Evolutionary conservation across 352 stramenopile species (phyloP), one percentile per base, ranked within the genome.

Genomic region (Globisporangium middletonii): DNA sequence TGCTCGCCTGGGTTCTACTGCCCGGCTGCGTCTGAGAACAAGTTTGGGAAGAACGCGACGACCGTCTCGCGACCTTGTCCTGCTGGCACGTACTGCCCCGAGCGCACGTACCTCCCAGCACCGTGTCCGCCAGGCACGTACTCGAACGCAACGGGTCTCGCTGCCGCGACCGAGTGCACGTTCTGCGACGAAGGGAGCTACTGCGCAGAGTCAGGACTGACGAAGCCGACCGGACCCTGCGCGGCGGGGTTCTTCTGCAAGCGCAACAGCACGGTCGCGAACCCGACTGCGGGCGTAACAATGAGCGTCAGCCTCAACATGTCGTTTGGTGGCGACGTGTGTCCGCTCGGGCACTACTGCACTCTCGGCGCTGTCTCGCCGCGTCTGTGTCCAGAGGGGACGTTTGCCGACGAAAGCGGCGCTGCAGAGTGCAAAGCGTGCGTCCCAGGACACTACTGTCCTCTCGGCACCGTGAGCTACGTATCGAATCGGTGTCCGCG

Each of bases 1-100:
- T 96, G 87, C 42, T 55, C 60, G 4, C 46, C 65, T 23, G 86
- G 86, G 3, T 86, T 50, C 23, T 93, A 74, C 57, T 96, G 81
- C 27, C 75, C 64, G 4, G 50, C 63, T 35, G 48, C 70, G 13
- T 75, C 78, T 0, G 65, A 79, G 51, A 73, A 65, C 52, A 54
- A 59, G 1, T 85, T 79, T 47, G 75, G 73, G 0, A 78, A 64
- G 52, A 84, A 58, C 28, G 42, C 33, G 8, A 55, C 52, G 1
- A 79, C 71, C 18, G 63, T 63, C 11, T 80, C 64, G 0, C 72
- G 75, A n/a, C 50, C 66, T 8, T 97, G 89, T 67, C 72, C 84
- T 16, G 48, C 45, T 6, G 92, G 92, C 4, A 58, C 65, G 0
- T 97, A 89, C 52, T 97, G 91, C 44, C 73, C 75, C 1, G 59